Base-by-base conservation (phyloP, 805 yeast genomes). In the Candida hungchunana region DNA sequence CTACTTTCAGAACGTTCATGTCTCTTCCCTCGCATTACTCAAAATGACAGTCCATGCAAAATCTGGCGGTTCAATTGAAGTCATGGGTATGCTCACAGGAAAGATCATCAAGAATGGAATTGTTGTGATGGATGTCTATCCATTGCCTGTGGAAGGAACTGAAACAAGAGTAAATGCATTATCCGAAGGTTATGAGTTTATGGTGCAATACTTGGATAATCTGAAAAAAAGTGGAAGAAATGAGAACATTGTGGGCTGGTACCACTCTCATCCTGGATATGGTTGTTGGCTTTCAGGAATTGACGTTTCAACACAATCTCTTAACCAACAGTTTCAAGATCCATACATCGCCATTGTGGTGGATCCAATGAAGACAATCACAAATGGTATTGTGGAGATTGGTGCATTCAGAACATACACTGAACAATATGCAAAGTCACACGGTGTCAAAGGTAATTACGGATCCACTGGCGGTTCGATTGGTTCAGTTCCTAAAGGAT, bases 221-320 rank as follows among this genome's bases (percentile, higher is more conserved):
- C 57, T 75, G 43, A 73, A 74, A 51, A 59, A 63, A 18, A 63
- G 69, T 14, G 75, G 75, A 1, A 58, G 73, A n/a, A 42, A 55
- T n/a, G 81, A 83, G 43, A 73, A 83, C 47, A 82, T 90, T 16
- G 85, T 93, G 12, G 98, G 98, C 8, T 90, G 98, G 98, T 90
- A 93, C 60, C 98, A 90, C 59, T 87, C 97, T 70, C 98, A 90
- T 59, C 98, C 98, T 0, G 96, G 96, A 0, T 90, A 88, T 58
- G 97, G 96, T 13, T 89, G 97, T 58, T 90, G 97, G 96, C 61
- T 90, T 29, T 80, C 93, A 36, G 94, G 93, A 4, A 87, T 90
- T 26, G 97, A 90, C 60, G 95, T 93, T 22, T 79, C 84, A 29
- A 90, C 97, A 0, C 97, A 90, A 56, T 55, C 65, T 16, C 69